Evolutionary conservation across 768 basidiomycete genomes (phyloP).

Genomic region (Pisolithus tinctorius): DNA sequence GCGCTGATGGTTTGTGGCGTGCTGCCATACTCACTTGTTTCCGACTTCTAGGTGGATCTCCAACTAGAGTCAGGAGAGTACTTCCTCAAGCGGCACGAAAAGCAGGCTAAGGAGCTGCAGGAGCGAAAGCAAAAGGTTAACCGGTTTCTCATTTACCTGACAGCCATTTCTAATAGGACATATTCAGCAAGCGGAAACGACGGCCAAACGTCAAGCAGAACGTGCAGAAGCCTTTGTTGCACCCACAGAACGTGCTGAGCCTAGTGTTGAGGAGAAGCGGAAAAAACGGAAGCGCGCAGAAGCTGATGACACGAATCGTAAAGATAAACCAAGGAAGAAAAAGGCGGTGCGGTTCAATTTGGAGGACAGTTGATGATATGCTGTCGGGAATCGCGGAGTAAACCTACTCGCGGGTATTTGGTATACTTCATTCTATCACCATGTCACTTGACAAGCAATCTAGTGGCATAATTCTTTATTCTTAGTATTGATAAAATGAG

Average conservation of each 20-base stretch:
- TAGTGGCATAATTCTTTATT: no score
- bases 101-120: constrained; percentile 65
- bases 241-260: constrained; percentile 70
- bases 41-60: constrained; percentile 61
- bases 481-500: neutral
- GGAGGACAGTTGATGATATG: neutral
- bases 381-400: neutral
- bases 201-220: constrained; percentile 64
- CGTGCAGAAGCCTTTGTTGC: constrained; percentile 86
- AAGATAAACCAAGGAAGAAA: constrained; percentile 26
- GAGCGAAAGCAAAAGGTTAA: constrained; percentile 62
- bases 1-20: neutral
- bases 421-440: neutral
- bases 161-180: neutral
- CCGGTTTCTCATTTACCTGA: neutral
- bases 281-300: constrained; percentile 40
- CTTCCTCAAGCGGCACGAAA: constrained; percentile 90
- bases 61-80: constrained; percentile 97
- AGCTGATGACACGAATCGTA: constrained; percentile 17
- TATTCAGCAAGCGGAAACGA: constrained; percentile 69
- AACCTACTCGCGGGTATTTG: neutral
- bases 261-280: constrained; percentile 73
- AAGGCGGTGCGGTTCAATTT: constrained; percentile 18
- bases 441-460: no score
- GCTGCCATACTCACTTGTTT: constrained; percentile 3